These are phyloP conservation scores for Trametes pubescens DNA, from an alignment of 1,284 basidiomycete genomes.

Conservation along the genomic window DNA sequence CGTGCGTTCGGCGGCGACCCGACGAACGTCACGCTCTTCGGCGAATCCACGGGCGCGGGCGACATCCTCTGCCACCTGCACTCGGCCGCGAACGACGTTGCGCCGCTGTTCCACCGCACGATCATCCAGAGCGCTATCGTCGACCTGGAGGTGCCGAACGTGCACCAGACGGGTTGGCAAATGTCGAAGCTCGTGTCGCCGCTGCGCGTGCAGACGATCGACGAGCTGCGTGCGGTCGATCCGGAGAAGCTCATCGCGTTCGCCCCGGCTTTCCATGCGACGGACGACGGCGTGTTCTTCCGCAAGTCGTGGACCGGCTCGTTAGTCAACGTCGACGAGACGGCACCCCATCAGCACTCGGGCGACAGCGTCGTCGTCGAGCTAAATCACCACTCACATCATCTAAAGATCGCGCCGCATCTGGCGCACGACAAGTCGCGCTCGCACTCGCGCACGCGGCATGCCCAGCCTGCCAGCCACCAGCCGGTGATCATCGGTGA, in stretches of 20 bases:
- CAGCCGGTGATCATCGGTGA: constrained; percentile 81
- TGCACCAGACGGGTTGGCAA: constrained; percentile 68
- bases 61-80: constrained; percentile 78
- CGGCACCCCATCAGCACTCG: constrained; percentile 34
- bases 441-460: constrained; percentile 39
- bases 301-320: constrained; percentile 64
- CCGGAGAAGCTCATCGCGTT: constrained; percentile 62
- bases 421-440: constrained; percentile 40
- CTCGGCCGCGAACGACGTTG: constrained; percentile 64
- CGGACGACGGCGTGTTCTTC: constrained; percentile 76
- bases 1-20: constrained; percentile 77
- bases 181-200: constrained; percentile 66
- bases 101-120: constrained; percentile 69
- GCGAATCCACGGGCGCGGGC: constrained; percentile 72
- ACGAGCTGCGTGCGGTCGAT: constrained; percentile 64
- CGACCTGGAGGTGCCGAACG: constrained; percentile 66
- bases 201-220: constrained; percentile 59
- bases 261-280: constrained; percentile 57
- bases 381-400: constrained; percentile 37
- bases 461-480: constrained; percentile 41
- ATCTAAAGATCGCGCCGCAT: constrained; percentile 40
- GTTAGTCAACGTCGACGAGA: constrained; percentile 47
- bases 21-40: constrained; percentile 74
- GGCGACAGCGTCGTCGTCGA: constrained; percentile 40
- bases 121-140: constrained; percentile 72